A percentile compares a stretch with the other conserved stretches of the same genome.
These are phyloP conservation scores for Phytopythium oedochilum DNA, from an alignment of 352 stramenopile species.

Conservation along the genomic window DNA sequence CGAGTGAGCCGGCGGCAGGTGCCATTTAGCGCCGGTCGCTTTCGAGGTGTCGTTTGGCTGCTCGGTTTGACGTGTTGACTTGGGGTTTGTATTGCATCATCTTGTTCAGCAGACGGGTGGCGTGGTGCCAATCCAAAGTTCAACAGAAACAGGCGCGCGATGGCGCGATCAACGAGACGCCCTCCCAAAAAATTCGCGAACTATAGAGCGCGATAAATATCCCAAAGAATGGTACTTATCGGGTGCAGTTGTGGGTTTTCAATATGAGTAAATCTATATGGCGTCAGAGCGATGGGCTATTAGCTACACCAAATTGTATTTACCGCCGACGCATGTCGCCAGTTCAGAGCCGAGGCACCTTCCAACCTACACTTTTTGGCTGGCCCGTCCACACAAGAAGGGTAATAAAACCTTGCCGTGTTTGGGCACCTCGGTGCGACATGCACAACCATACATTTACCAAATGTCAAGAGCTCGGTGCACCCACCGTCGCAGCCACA, in stretches of 20 bases:
- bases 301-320: too few species aligned
- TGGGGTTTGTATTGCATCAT: not conserved
- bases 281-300: too few species aligned
- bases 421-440: not conserved
- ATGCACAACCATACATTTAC: not conserved
- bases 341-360: too few species aligned
- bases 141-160: too few species aligned
- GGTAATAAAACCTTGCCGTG: not conserved
- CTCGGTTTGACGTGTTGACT: not conserved
- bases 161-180: not conserved
- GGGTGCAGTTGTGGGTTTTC: too few species aligned
- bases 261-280: too few species aligned
- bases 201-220: too few species aligned
- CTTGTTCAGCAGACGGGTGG: too few species aligned
- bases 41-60: not conserved
- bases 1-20: not conserved
- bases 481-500: not conserved
- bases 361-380: constrained; percentile 5
- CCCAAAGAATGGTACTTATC: too few species aligned
- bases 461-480: not conserved
- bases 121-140: too few species aligned
- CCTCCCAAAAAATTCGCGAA: too few species aligned
- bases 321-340: not conserved
- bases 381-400: not conserved
- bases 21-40: not conserved